Evolutionary conservation across 805 yeast genomes (phyloP), one percentile per base, ranked within the genome.

Genomic region (Sugiyamaella boreocaroliniensis): DNA sequence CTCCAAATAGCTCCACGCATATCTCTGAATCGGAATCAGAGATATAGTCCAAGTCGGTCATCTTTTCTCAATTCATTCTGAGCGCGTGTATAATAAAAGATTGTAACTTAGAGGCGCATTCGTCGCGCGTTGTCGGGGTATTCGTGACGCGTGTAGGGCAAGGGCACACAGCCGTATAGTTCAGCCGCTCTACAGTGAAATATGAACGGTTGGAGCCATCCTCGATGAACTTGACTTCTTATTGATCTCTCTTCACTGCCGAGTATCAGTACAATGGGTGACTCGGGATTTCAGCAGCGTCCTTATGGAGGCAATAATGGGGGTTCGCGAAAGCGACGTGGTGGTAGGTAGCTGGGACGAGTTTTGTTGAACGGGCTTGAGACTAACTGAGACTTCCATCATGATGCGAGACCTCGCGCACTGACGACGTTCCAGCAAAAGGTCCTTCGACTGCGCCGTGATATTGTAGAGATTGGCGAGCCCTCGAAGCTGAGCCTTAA

Each of bases 391-490:
- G 37, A 32, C 37, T 32, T 32, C 11, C 37, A 32, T 32, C 37
- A 32, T 14, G 37, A 32, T 11, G n/a, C 37, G n/a, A 10, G 37
- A 11, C 37, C 37, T 32, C 37, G 37, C n/a, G 4, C 5, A 9
- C 37, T 32, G 4, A 32, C 37, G 11, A 32, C 37, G 37, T 32
- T 32, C 11, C 37, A 32, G n/a, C 53, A 50, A 20, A 45, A 40
- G 29, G 20, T 45, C n/a, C 4, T 48, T 15, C 58, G 65, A 15
- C 49, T 69, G 14, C 56, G 71, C 20, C 58, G 64, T 29, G 80
- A 76, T 58, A 71, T 82, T 49, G 73, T 77, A 51, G 81, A 81
- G 18, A 65, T 83, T 32, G 89, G 89, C 22, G 89, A 87, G 58
- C 72, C 73, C 1, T 64, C 69, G n/a, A 58, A 64, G n/a, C 49